phyloP scores from a whole-genome alignment of 768 basidiomycete genomes.

The Termitomyces sp. region DNA sequence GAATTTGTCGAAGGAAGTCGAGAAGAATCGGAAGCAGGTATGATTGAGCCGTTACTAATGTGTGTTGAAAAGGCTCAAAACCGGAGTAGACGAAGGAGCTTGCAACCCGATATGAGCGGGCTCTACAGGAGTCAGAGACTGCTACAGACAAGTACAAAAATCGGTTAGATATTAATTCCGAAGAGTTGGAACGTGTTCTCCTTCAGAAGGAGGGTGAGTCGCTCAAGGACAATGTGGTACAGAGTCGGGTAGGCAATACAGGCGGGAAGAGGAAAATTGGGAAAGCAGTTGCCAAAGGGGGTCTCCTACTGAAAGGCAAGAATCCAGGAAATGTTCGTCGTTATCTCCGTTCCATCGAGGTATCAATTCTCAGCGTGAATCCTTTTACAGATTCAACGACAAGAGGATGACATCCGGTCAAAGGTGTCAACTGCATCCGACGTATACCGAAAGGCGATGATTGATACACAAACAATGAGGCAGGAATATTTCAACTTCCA shows the following conservation, averaged over 20 bases:
- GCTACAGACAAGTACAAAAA: conserved; percentile 85
- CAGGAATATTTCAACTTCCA: conserved; percentile 99
- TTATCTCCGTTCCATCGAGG: not conserved
- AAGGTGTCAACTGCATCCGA: conserved; percentile 86
- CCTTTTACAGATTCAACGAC: conserved; percentile 65
- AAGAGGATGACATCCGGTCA: conserved; percentile 90
- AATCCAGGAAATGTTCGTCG: conserved; percentile 76
- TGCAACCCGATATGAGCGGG: conserved; percentile 81
- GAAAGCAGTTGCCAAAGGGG: conserved; percentile 90
- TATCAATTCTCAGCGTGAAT: not conserved
- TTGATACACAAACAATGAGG: conserved; percentile 82
- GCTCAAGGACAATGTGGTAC: conserved; percentile 72
- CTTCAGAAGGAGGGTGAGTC: conserved; percentile 95
- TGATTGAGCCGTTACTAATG: conserved; percentile 9
- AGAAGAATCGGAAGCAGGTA: conserved; percentile 89
- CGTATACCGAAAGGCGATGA: conserved; percentile 83
- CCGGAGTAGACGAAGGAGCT: conserved; percentile 81
- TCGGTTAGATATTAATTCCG: conserved; percentile 83
- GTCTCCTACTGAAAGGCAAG: conserved; percentile 84
- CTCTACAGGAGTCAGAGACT: conserved; percentile 81
- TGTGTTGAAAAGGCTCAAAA: not conserved
- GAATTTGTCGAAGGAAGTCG: conserved; percentile 84
- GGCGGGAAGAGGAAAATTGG: conserved; percentile 81
- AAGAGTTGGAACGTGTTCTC: conserved; percentile 89
- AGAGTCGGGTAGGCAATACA: conserved; percentile 52